Evolutionary conservation across 2,329 filamentous ascomycete species (phyloP), one percentile per base, ranked within the genome.

Genomic region (Daldinia sp.): DNA sequence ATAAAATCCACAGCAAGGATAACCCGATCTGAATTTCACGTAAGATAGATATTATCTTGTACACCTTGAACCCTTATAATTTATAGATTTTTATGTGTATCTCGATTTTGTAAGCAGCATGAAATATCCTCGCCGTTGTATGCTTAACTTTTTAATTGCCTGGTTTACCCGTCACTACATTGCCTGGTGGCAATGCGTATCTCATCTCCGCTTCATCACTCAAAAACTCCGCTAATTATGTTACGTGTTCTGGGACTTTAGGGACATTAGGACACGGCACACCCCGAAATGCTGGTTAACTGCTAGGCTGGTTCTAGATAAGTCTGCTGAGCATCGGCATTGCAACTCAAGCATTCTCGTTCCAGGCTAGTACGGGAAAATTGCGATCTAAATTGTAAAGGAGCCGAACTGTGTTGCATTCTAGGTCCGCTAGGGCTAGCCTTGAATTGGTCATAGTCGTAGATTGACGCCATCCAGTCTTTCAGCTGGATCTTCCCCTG

Each of bases 391-490:
- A 11, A 41, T 41, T 19, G 6, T 23, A 37, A 47, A 58, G 49
- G 50, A 58, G 55, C 15, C 30, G 37, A 49, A 64, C 62, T 61
- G 58, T 61, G 62, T 64, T 64, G 39, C 63, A 65, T 45, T 21
- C 35, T 23, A 47, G n/a, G 23, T 34, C n/a, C 39, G 37, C 45
- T 57, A 55, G 52, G 52, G 17, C 34, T 6, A 3, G n/a, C 5
- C 34, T 35, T 6, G 34, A 17, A 11, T 17, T 35, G 3, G 4
- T 35, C 17, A 17, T 35, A 35, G n/a, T 6, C n/a, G 9, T 17
- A 17, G 39, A 45, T 23, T 27, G 21, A 45, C 21, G 21, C 39
- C 21, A 15, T 27, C 21, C 10, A 5, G 53, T 29, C 57, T 43
- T 37, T 21, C 32, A 35, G 13, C 55, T 61, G 35, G 47, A 19